Percentiles rank a stretch among this genome's conserved stretches.
Conservation (phyloP, 768 basidiomycete genomes). For the Amanita subjunquillea region DNA sequence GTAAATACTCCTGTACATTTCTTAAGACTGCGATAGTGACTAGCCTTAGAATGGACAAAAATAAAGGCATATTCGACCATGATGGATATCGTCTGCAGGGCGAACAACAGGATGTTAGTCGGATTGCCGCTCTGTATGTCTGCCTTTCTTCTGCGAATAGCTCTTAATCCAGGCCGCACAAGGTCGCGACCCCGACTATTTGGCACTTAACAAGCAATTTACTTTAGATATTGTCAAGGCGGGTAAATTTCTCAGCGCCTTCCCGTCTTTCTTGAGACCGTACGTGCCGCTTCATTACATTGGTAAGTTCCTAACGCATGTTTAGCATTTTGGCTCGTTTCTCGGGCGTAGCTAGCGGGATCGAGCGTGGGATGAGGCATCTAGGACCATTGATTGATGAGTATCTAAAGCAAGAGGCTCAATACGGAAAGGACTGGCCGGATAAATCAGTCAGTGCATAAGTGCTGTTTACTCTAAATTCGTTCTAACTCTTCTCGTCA, state of each 20-base stretch:
- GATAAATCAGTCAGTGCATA: conserved; percentile 17
- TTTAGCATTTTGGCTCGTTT: conserved; percentile 10
- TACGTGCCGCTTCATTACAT: background rate
- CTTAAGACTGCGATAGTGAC: background rate
- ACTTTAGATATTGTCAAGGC: conserved; percentile 11
- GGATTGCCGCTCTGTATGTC: conserved; percentile 18
- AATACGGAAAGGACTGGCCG: conserved; percentile 17
- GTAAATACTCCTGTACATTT: background rate
- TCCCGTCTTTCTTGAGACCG: conserved; percentile 17
- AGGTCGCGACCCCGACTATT: conserved; percentile 16
- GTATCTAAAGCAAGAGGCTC: conserved; percentile 13
- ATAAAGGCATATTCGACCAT: conserved; percentile 9
- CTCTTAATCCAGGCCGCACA: background rate
- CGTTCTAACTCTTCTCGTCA: background rate
- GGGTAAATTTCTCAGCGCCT: conserved; percentile 13
- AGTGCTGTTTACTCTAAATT: background rate
- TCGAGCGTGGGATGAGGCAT: conserved; percentile 11
- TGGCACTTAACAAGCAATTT: conserved; percentile 10
- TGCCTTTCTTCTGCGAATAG: background rate
- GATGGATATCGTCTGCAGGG: conserved; percentile 14
- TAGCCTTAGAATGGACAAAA: conserved; percentile 10
- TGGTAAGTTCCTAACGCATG: background rate
- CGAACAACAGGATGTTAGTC: conserved; percentile 15
- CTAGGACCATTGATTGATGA: conserved; percentile 19
- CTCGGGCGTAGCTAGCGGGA: conserved; percentile 4